A percentile compares a stretch with the other conserved stretches of the same genome.
Conservation (phyloP, 2,329 filamentous ascomycete species). For the Penicillium glabrum region DNA sequence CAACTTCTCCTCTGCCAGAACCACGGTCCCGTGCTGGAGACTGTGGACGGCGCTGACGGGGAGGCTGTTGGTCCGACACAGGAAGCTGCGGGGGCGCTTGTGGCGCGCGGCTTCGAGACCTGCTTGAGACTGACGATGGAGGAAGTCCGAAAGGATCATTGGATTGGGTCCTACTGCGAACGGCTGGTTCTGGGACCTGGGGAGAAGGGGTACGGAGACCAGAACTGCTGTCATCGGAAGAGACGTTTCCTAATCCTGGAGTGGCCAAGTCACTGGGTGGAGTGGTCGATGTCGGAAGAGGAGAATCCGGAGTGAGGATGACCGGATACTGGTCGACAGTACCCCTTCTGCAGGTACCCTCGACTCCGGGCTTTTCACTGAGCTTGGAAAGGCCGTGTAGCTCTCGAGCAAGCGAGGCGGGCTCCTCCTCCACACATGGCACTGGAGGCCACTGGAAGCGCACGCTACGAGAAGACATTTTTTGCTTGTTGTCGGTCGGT, state of each 20-base stretch:
- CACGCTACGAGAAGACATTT: slow-evolving; percentile 26
- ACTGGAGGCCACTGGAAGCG: slow-evolving; percentile 42
- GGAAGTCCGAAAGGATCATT: background rate
- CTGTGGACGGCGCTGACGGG: slow-evolving; percentile 4
- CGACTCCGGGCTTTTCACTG: slow-evolving; percentile 31
- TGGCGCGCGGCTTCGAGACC: slow-evolving; percentile 8
- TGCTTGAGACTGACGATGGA: slow-evolving; percentile 9
- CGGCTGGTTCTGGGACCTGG: slow-evolving; percentile 15
- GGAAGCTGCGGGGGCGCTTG: slow-evolving; percentile 4
- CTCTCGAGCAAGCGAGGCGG: slow-evolving; percentile 43
- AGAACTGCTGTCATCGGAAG: slow-evolving; percentile 27
- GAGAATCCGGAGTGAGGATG: slow-evolving; percentile 34
- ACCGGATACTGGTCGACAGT: slow-evolving; percentile 47
- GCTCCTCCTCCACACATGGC: slow-evolving; percentile 48
- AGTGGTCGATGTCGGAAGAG: slow-evolving; percentile 12
- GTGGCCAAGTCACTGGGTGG: slow-evolving; percentile 14
- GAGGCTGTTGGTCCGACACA: background rate
- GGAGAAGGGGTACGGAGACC: slow-evolving; percentile 28
- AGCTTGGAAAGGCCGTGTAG: slow-evolving; percentile 31
- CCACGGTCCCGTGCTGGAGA: slow-evolving; percentile 1
- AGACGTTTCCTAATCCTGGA: slow-evolving; percentile 22
- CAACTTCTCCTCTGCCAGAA: background rate
- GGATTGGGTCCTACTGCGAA: background rate
- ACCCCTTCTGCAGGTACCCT: slow-evolving; percentile 38
- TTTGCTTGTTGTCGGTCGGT: background rate